Conservation (phyloP, 352 stramenopile genomes). For the Pseudoperonospora humuli region DNA sequence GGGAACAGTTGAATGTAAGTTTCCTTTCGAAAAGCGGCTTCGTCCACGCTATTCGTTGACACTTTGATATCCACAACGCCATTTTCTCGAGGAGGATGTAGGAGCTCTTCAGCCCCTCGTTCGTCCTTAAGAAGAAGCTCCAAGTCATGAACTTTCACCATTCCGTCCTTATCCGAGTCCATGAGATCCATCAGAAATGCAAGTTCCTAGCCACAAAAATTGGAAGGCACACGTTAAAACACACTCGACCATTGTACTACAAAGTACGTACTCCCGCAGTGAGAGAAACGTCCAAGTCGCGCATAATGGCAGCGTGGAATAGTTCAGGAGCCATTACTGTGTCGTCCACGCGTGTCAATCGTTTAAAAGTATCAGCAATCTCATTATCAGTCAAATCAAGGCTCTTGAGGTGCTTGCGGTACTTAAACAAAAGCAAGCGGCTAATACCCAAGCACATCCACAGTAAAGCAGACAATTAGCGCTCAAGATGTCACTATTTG, state of each 20-base stretch:
- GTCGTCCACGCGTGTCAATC: constrained; percentile 30
- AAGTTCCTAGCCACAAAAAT: constrained; percentile 35
- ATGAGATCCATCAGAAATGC: constrained; percentile 54
- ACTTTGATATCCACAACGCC: constrained; percentile 59
- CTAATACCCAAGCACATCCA: constrained; percentile 18
- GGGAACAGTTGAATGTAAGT: constrained; percentile 53
- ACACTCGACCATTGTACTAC: too few species aligned
- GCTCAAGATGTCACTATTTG: too few species aligned
- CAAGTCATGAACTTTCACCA: constrained; percentile 64
- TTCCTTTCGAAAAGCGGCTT: constrained; percentile 42
- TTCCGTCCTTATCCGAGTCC: constrained; percentile 56
- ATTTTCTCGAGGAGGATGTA: constrained; percentile 41
- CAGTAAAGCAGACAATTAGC: background rate
- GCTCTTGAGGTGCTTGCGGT: constrained; percentile 48
- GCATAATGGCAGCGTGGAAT: constrained; percentile 50
- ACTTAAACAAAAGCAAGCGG: constrained; percentile 70
- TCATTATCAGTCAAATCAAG: constrained; percentile 70
- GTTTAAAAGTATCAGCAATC: constrained; percentile 64
- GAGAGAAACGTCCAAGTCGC: constrained; percentile 71
- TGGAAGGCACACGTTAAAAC: too few species aligned
- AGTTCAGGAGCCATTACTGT: constrained; percentile 45
- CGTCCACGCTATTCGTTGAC: constrained; percentile 50
- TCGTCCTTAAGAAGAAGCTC: constrained; percentile 71
- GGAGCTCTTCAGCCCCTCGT: constrained; percentile 33
- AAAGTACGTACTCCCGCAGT: constrained; percentile 50